Base-by-base conservation (phyloP, 2,329 filamentous ascomycete genomes). In the Sporothrix brunneoviolacea region DNA sequence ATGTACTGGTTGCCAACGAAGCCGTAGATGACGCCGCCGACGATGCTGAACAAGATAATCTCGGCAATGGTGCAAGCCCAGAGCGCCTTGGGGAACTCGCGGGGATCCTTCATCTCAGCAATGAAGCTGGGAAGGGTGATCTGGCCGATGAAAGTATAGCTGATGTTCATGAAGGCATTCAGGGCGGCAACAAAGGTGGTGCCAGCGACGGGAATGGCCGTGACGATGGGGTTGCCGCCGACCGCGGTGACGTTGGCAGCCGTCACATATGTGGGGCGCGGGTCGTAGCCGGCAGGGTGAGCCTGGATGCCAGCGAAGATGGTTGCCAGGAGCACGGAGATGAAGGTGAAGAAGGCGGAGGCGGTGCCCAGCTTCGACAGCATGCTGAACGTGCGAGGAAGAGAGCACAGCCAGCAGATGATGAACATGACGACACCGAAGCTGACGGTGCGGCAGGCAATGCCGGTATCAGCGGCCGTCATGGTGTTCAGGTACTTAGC, bases 81-180 rank as follows among this genome's bases (percentile, higher is more conserved):
- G 1, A 96, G 79, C 2, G 91, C 88, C 69, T 96, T 96, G 60
- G 89, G 89, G 63, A 96, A 96, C 59, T 96, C 91, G 51, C 79
- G 82, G 33, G 80, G 79, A 24, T 83, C 75, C 51, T 73, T 86
- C 91, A 96, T 96, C 68, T 96, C 91, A 4, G 91, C 90, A 57
- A 96, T 96, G 71, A 96, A 96, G 59, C 86, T 91, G 1, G 91
- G 91, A 13, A 96, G 76, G 0, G 91, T 95, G 60, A 95, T 95
- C 65, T 96, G 91, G 0, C 91, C 91, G 58, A 96, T 95, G 64
- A 96, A 95, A 0, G 91, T 95, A 65, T 95, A 96, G 68, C 84
- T 88, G 63, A 96, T 96, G 68, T 96, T 96, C 65, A 96, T 76
- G 68, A 95, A 95, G 0, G 91, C 91, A 48, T 83, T 89, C 76